Percentiles rank a stretch among this genome's conserved stretches.
Conservation (phyloP, 2,329 filamentous ascomycete genomes). For the Fusarium sp. region DNA sequence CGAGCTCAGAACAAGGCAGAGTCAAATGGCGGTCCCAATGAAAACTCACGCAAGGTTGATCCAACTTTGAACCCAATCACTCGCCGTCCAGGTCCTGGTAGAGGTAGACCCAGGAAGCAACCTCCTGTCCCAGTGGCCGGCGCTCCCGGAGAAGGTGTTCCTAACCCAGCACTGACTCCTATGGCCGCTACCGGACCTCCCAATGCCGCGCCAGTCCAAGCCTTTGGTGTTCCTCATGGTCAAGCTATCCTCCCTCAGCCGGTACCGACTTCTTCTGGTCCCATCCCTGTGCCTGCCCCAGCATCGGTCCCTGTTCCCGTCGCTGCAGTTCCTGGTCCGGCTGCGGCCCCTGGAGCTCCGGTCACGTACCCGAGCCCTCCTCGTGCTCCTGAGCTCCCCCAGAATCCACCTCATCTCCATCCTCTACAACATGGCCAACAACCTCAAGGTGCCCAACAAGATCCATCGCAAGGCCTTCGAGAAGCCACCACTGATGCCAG, state of each 20-base stretch:
- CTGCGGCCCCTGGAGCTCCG: conserved; percentile 6
- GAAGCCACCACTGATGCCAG: conserved; percentile 22
- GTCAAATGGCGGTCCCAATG: conserved; percentile 52
- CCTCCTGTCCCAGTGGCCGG: conserved; percentile 43
- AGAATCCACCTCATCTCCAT: conserved; percentile 42
- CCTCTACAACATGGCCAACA: conserved; percentile 38
- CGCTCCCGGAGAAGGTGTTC: conserved; percentile 19
- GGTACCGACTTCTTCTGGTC: conserved; percentile 12
- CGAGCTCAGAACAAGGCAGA: conserved; percentile 70
- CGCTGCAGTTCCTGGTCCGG: neutral
- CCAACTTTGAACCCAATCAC: conserved; percentile 72
- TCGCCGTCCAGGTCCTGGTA: conserved; percentile 71
- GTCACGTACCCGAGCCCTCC: conserved; percentile 44
- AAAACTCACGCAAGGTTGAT: conserved; percentile 61
- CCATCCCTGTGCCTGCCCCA: conserved; percentile 1
- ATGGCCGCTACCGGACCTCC: conserved; percentile 17
- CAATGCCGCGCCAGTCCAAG: conserved; percentile 3
- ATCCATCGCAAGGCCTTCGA: conserved; percentile 20
- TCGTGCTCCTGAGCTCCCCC: conserved; percentile 28
- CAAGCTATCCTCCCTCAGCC: conserved; percentile 18
- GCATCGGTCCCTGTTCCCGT: neutral
- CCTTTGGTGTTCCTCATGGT: conserved; percentile 4
- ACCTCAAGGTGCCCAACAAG: conserved; percentile 27
- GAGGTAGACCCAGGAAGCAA: conserved; percentile 68
- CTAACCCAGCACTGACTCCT: conserved; percentile 24